These are phyloP conservation scores for Aspergillus avenaceus DNA, from an alignment of 495 filamentous ascomycete species.

Conservation along the genomic window DNA sequence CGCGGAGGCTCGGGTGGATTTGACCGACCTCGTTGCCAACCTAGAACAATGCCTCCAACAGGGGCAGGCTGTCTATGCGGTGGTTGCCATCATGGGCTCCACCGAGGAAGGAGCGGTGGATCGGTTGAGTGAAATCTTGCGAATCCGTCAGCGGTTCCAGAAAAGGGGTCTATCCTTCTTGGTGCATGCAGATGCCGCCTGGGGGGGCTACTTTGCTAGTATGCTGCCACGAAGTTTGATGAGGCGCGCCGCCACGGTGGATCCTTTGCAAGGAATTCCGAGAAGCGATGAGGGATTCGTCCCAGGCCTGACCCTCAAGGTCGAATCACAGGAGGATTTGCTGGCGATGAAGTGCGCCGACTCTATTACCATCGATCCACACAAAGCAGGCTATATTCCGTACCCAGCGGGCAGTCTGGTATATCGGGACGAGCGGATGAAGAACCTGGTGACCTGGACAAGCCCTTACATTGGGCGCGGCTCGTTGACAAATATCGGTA, in stretches of 20 bases:
- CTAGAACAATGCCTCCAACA: constrained; percentile 24
- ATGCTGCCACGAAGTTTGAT: constrained; percentile 24
- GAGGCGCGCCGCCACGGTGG: constrained; percentile 5
- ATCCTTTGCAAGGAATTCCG: no score
- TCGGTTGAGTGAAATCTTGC: constrained; percentile 30
- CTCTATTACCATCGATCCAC: constrained; percentile 45
- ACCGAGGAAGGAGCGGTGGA: constrained; percentile 40
- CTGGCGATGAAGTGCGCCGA: constrained; percentile 28
- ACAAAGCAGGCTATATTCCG: constrained; percentile 45
- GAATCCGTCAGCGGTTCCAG: constrained; percentile 35
- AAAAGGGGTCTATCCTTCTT: constrained; percentile 35
- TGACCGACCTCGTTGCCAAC: constrained; percentile 22
- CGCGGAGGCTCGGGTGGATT: constrained; percentile 30
- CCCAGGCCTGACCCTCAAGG: constrained; percentile 12
- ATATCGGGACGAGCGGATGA: constrained; percentile 44
- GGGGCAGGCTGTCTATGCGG: constrained; percentile 27
- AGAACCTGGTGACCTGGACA: constrained; percentile 45
- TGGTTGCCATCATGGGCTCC: constrained; percentile 26
- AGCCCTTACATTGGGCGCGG: constrained; percentile 32
- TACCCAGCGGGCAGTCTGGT: constrained; percentile 44
- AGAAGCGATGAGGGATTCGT: background rate
- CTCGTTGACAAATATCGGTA: constrained; percentile 32
- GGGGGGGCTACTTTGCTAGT: constrained; percentile 48
- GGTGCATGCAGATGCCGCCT: constrained; percentile 44
- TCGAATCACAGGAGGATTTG: constrained; percentile 29